Evolutionary conservation across 495 filamentous ascomycete species (phyloP), one percentile per base, ranked within the genome.

Genomic region (Hypoxylon intermedium): DNA sequence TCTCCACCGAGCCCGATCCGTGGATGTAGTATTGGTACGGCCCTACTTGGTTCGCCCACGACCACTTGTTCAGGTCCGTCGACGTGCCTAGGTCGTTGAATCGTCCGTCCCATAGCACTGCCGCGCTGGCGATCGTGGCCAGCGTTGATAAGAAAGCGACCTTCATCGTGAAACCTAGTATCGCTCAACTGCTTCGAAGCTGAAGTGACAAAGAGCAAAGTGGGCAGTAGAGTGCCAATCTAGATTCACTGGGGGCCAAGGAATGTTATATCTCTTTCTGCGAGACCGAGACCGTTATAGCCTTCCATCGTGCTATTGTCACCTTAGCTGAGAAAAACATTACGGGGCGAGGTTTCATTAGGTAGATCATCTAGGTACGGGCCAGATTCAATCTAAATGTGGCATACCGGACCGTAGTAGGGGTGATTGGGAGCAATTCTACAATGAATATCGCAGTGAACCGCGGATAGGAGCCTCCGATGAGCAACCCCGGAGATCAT

Each of bases 21-120:
- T 89, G 83, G 71, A 89, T 90, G 73, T 90, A 89, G 78, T 87
- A 89, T 65, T 89, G 86, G 71, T 84, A 90, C 0, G 85, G 82
- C 1, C 84, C 84, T 57, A 88, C 82, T 72, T 87, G 82, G 68
- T 83, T 84, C 0, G 74, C 73, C 83, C 83, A 90, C 9, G 82
- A 85, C 87, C 86, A 88, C 53, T 75, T 77, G 70, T 75, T 77
- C 3, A 86, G 73, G 65, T 83, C 82, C 16, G 69, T 38, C 45
- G 77, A 74, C 13, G 78, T 76, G 19, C 68, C 60, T 58, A 85
- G 64, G 34, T 82, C 81, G 68, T 85, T 86, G 74, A 86, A 84
- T 34, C 83, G 80, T 15, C 83, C 83, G 68, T 87, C 83, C 82
- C 83, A 85, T 41, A 87, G 71, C 31, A 87, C 73, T 1, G 78